phyloP scores from a whole-genome alignment of 2,329 filamentous ascomycete species.

The Ophiostoma novo-ulmi region DNA sequence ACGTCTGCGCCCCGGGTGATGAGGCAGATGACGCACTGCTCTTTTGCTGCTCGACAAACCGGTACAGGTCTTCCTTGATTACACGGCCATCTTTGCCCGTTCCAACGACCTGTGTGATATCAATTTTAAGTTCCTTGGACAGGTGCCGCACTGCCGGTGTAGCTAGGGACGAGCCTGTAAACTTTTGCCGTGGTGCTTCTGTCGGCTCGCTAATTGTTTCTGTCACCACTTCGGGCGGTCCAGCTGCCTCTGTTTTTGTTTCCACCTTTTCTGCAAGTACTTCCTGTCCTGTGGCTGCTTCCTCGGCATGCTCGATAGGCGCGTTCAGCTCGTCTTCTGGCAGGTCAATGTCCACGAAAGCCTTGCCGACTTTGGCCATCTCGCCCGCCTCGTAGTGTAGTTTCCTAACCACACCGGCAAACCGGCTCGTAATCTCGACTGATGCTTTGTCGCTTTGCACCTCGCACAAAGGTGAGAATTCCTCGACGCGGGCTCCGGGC shows the following conservation, averaged over 20 bases:
- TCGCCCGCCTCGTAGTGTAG: conserved; percentile 93
- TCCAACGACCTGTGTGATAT: conserved; percentile 73
- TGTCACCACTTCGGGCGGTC: conserved; percentile 25
- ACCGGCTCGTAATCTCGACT: conserved; percentile 89
- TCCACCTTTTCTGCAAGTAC: conserved; percentile 11
- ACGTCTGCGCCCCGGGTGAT: conserved; percentile 24
- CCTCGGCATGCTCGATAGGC: not conserved
- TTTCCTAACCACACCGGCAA: conserved; percentile 92
- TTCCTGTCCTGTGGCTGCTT: conserved; percentile 19
- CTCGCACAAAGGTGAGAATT: conserved; percentile 96
- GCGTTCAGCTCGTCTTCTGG: conserved; percentile 59
- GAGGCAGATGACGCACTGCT: conserved; percentile 25
- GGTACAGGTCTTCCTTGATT: conserved; percentile 84
- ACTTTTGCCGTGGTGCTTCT: conserved; percentile 49
- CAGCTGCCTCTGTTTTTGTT: conserved; percentile 26
- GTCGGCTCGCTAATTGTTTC: not conserved
- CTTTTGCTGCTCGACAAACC: conserved; percentile 55
- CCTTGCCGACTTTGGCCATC: conserved; percentile 92
- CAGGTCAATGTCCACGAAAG: conserved; percentile 92
- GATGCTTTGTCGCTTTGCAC: conserved; percentile 96
- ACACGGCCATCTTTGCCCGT: conserved; percentile 90
- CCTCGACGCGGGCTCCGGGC: conserved; percentile 88
- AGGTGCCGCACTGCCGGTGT: conserved; percentile 90
- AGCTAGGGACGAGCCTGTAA: conserved; percentile 60
- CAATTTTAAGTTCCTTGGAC: conserved; percentile 70